Percentiles rank a stretch among this genome's conserved stretches.
Conservation (phyloP, 345 rosid genomes). For the Lepidium africanum region DNA sequence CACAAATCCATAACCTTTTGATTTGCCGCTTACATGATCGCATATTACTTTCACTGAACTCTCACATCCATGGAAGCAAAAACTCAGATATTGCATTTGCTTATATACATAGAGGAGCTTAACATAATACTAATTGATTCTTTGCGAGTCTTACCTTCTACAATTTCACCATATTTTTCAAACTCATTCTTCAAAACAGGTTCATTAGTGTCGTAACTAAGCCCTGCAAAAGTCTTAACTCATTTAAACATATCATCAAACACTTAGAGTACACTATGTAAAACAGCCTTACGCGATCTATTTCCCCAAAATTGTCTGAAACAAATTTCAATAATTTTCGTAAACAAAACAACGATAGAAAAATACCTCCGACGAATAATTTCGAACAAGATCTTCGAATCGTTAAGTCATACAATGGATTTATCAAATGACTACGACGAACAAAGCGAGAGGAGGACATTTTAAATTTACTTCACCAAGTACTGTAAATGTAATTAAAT, state of each 20-base stretch:
- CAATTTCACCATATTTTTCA: constrained; percentile 42
- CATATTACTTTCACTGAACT: constrained; percentile 53
- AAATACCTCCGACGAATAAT: constrained; percentile 56
- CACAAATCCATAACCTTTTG: constrained; percentile 78
- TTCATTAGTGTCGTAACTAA: constrained; percentile 64
- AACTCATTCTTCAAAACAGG: constrained; percentile 47
- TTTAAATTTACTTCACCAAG: not conserved
- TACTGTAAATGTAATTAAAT: no score
- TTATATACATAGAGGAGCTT: not conserved
- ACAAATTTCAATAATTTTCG: no score
- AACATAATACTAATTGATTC: not conserved
- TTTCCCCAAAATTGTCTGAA: not conserved
- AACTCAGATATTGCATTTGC: not conserved
- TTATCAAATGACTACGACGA: not conserved
- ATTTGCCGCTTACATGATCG: constrained; percentile 56
- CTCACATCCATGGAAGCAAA: not conserved
- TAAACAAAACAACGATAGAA: not conserved
- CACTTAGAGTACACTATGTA: not conserved
- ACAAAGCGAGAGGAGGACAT: constrained; percentile 19
- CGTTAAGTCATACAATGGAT: constrained; percentile 1
- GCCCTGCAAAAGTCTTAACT: constrained; percentile 36
- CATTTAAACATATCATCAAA: constrained; percentile 10
- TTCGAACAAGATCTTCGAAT: constrained; percentile 29
- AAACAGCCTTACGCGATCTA: not conserved
- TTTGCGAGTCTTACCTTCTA: constrained; percentile 16